Evolutionary conservation across 345 rosid species (phyloP).

Genomic region (Pelargonium nanum): DNA sequence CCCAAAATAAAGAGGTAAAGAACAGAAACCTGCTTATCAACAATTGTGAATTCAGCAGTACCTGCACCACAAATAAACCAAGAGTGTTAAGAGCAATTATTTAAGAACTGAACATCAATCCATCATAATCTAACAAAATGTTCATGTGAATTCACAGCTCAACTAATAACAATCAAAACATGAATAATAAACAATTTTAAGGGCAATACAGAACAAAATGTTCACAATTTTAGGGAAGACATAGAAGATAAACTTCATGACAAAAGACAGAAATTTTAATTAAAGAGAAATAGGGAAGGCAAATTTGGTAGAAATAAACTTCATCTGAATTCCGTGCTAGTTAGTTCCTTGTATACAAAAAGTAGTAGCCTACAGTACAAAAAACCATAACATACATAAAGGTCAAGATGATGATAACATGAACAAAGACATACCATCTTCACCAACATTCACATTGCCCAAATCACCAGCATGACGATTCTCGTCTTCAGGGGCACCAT

Average conservation of each 20-base stretch:
- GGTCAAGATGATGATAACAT: not conserved
- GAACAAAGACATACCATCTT: constrained; percentile 43
- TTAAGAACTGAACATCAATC: not conserved
- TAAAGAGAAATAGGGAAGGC: not conserved
- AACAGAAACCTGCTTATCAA: constrained; percentile 46
- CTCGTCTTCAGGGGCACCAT: constrained; percentile 82
- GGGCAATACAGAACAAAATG: not conserved
- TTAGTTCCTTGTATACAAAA: not conserved
- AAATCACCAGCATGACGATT: constrained; percentile 93
- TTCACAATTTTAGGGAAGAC: no score
- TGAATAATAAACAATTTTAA: not conserved
- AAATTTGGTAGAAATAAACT: not conserved
- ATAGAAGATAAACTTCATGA: no score
- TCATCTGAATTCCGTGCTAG: not conserved
- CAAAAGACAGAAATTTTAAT: not conserved
- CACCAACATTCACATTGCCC: constrained; percentile 70
- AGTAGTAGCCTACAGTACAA: not conserved
- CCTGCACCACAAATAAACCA: constrained; percentile 32
- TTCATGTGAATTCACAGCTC: not conserved
- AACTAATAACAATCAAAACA: not conserved
- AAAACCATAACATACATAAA: not conserved
- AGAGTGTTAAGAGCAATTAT: not conserved
- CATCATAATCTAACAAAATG: not conserved
- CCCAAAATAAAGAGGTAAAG: constrained; percentile 1
- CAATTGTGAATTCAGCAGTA: constrained; percentile 44